These are phyloP conservation scores for Chlamydomonas sphaeroides DNA, from an alignment of 139 green algal species.

Conservation along the genomic window DNA sequence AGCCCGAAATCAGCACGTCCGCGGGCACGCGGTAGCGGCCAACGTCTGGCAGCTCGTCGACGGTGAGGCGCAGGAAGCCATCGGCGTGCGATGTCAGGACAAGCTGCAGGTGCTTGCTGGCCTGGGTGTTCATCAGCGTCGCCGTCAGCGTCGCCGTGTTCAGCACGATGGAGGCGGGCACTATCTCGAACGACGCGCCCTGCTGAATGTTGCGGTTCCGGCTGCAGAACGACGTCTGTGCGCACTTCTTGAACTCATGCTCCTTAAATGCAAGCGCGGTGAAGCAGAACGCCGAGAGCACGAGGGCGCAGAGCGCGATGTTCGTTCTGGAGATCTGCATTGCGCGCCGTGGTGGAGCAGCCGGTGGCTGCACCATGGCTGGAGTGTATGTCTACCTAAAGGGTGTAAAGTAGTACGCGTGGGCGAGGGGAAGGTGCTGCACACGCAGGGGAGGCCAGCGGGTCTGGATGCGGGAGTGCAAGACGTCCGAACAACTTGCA, in stretches of 20 bases:
- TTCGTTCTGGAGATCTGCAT: no score
- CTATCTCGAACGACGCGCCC: conserved; percentile 66
- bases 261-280: conserved; percentile 95
- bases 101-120: conserved; percentile 57
- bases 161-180: conserved; percentile 62
- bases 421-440: no score
- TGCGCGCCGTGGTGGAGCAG: no score
- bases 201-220: conserved; percentile 72
- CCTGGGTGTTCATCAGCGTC: conserved; percentile 59
- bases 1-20: conserved; percentile 9
- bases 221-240: conserved; percentile 81
- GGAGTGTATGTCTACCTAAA: no score
- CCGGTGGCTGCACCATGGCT: no score
- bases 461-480: no score
- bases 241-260: conserved; percentile 95
- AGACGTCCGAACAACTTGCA: no score
- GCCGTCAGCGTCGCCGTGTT: conserved; percentile 57
- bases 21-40: conserved; percentile 33
- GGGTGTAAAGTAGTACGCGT: no score
- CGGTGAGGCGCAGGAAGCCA: conserved; percentile 77
- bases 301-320: no score
- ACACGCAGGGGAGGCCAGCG: no score
- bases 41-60: conserved; percentile 73
- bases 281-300: no score
- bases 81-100: conserved; percentile 72